Evolutionary conservation across 176 grass and related monocot species (phyloP).

Genomic region (Zea mays): DNA sequence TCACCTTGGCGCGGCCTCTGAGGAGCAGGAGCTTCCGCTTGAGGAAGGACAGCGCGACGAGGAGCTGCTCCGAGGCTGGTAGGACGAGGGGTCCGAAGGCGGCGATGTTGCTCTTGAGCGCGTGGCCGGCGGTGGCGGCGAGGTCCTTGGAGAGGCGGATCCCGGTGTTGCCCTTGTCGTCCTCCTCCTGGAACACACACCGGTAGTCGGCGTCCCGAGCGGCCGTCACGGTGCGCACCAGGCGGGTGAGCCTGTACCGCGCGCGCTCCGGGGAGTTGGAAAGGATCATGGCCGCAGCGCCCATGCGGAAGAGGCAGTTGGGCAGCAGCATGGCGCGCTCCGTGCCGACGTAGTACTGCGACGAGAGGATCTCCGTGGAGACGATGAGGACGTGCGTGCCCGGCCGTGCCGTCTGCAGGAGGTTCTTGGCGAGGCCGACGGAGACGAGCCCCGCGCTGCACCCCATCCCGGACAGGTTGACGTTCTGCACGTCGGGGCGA

Average conservation of each 20-base stretch:
- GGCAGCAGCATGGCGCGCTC: constrained; percentile 53
- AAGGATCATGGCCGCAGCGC: constrained; percentile 48
- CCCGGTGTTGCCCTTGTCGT: constrained; percentile 47
- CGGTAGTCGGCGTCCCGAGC: constrained; percentile 40
- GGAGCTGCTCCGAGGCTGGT: constrained; percentile 45
- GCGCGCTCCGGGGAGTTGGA: constrained; percentile 27
- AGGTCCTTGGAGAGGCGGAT: constrained; percentile 54
- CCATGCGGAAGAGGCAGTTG: constrained; percentile 67
- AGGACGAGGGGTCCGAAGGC: constrained; percentile 44
- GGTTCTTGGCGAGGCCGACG: constrained; percentile 54
- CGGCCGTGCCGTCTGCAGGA: constrained; percentile 33
- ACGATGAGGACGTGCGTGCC: constrained; percentile 41
- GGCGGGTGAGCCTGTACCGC: constrained; percentile 30
- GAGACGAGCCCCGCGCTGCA: constrained; percentile 45
- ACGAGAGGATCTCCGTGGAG: constrained; percentile 55
- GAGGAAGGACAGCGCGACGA: constrained; percentile 26
- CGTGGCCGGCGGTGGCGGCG: constrained; percentile 35
- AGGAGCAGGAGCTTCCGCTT: constrained; percentile 42
- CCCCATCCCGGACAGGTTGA: constrained; percentile 64
- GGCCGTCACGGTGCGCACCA: constrained; percentile 37
- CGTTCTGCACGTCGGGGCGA: constrained; percentile 43
- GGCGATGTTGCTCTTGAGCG: constrained; percentile 46
- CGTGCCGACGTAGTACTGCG: constrained; percentile 50
- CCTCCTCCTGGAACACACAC: constrained; percentile 55
- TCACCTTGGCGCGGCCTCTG: constrained; percentile 26